A percentile compares a stretch with the other conserved stretches of the same genome.
phyloP scores from a whole-genome alignment of 2,329 filamentous ascomycete genomes.

The Cladophialophora bantiana region DNA sequence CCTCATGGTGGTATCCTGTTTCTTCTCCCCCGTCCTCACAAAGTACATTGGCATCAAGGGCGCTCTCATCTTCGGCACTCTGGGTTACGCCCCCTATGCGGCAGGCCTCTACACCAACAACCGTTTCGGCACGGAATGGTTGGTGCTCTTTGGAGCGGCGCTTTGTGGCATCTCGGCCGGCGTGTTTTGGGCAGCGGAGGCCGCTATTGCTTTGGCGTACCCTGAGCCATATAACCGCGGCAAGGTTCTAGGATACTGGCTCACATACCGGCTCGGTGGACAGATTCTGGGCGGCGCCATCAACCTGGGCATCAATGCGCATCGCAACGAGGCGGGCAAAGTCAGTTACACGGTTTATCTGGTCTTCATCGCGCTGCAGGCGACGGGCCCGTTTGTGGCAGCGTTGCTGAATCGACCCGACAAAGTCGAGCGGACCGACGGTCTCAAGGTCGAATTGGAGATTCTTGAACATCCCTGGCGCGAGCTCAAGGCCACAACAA shows the following conservation, averaged over 20 bases:
- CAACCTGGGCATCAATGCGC: conserved; percentile 70
- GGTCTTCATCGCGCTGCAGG: conserved; percentile 74
- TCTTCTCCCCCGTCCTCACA: conserved; percentile 69
- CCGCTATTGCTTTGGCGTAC: conserved; percentile 74
- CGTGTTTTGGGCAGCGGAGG: conserved; percentile 78
- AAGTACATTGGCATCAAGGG: conserved; percentile 74
- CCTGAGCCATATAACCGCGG: conserved; percentile 73
- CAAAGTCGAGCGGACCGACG: conserved; percentile 70
- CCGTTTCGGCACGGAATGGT: conserved; percentile 72
- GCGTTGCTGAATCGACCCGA: conserved; percentile 67
- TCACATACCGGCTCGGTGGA: conserved; percentile 66
- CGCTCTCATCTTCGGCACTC: conserved; percentile 73
- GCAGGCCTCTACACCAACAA: conserved; percentile 77
- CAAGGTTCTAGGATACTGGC: conserved; percentile 72
- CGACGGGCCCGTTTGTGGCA: conserved; percentile 68
- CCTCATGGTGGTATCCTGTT: conserved; percentile 75
- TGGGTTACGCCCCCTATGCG: conserved; percentile 75
- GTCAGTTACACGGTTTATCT: conserved; percentile 74
- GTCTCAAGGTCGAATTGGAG: conserved; percentile 64
- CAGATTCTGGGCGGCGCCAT: conserved; percentile 76
- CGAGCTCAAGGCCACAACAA: conserved; percentile 67
- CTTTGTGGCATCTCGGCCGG: conserved; percentile 74
- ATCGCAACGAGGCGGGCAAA: conserved; percentile 64
- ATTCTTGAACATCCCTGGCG: conserved; percentile 64
- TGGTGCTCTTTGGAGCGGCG: conserved; percentile 71